phyloP scores from a whole-genome alignment of 306 rosid species.

The Pterocarpus santalinus region DNA sequence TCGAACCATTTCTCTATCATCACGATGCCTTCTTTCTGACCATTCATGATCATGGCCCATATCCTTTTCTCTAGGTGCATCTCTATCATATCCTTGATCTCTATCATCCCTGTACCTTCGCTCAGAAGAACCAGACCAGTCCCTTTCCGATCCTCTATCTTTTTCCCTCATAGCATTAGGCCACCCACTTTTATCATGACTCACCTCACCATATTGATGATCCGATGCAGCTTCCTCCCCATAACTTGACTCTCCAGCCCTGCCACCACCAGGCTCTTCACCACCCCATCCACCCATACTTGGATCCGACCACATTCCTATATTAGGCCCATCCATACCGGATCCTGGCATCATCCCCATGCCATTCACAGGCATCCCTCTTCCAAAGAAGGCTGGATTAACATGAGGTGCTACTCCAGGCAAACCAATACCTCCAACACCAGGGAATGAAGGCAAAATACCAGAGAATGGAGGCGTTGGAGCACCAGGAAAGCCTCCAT shows the following conservation, averaged over 20 bases:
- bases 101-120: conserved; percentile 87
- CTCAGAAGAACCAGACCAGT: conserved; percentile 95
- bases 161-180: conserved; percentile 82
- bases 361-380: conserved; percentile 96
- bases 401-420: conserved; percentile 87
- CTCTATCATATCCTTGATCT: conserved; percentile 84
- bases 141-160: conserved; percentile 94
- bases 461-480: conserved; percentile 89
- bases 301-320: conserved; percentile 99
- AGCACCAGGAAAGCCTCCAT: conserved; percentile 96
- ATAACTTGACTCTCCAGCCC: conserved; percentile 92
- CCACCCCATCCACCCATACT: conserved; percentile 95
- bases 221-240: conserved; percentile 99
- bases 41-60: conserved; percentile 71
- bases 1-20: conserved; percentile 75
- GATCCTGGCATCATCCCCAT: conserved; percentile 97
- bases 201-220: conserved; percentile 88
- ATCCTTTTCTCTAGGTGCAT: conserved; percentile 84
- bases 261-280: conserved; percentile 89
- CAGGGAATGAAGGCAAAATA: conserved; percentile 81
- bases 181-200: conserved; percentile 90
- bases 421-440: conserved; percentile 87
- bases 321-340: conserved; percentile 89
- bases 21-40: conserved; percentile 83
- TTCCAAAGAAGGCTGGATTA: conserved; percentile 95